These are phyloP conservation scores for Pterulicium gracile DNA, from an alignment of 1,284 basidiomycete species.

Conservation along the genomic window DNA sequence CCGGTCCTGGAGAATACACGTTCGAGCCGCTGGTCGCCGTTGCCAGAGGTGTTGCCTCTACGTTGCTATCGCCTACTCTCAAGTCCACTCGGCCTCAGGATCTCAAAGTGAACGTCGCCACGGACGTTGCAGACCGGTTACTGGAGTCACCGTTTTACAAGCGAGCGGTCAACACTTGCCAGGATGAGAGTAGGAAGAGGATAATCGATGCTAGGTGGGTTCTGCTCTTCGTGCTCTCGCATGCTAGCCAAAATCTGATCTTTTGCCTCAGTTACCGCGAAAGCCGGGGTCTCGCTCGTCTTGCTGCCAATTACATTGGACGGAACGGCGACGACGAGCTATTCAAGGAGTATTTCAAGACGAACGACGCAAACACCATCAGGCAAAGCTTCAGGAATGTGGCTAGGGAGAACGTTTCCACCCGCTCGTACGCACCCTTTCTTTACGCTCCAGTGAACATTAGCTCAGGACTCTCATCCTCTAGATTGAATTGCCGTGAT, in stretches of 20 bases:
- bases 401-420: not conserved
- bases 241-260: not conserved
- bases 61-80: not conserved
- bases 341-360: constrained; percentile 1
- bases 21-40: constrained; percentile 8
- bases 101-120: not conserved
- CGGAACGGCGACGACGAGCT: not conserved
- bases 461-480: not conserved
- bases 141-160: not conserved
- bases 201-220: constrained; percentile 1
- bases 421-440: not conserved
- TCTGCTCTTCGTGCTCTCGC: not conserved
- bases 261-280: not conserved
- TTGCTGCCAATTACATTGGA: not conserved
- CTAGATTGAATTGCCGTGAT: not conserved
- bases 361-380: not conserved
- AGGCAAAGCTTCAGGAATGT: not conserved
- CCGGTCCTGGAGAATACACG: constrained; percentile 9
- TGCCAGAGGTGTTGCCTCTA: too few relatives aligned
- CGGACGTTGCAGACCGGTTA: not conserved
- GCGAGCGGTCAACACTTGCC: not conserved
- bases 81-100: not conserved
- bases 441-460: not conserved
- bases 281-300: not conserved
- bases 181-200: not conserved